Percentiles rank a stretch among this genome's conserved stretches.
Evolutionary conservation across 1,139 yeast genomes (phyloP).

Genomic region (Suhomyces bokatorum): DNA sequence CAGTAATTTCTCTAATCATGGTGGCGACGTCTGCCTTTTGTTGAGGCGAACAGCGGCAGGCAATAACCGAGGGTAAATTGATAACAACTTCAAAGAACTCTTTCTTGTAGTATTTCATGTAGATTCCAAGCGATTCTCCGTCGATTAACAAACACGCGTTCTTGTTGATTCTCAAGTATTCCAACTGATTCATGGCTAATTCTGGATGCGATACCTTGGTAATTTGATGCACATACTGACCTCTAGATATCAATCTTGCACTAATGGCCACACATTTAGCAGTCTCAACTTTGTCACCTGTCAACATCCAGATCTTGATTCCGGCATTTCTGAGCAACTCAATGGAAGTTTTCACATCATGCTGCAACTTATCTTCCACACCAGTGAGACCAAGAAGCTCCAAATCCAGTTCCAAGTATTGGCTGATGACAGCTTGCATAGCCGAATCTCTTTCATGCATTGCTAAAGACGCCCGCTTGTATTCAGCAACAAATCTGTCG

Average conservation of each 20-base stretch:
- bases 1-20: slow-evolving; percentile 73
- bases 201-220: slow-evolving; percentile 64
- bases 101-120: slow-evolving; percentile 57
- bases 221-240: slow-evolving; percentile 88
- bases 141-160: slow-evolving; percentile 87
- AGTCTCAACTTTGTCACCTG: slow-evolving; percentile 98
- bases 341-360: slow-evolving; percentile 86
- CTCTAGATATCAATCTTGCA: slow-evolving; percentile 87
- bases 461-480: slow-evolving; percentile 70
- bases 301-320: slow-evolving; percentile 96
- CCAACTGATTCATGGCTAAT: slow-evolving; percentile 70
- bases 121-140: slow-evolving; percentile 83
- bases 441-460: slow-evolving; percentile 76
- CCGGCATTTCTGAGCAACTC: slow-evolving; percentile 96
- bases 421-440: slow-evolving; percentile 67
- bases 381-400: slow-evolving; percentile 94
- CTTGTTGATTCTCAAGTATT: slow-evolving; percentile 60
- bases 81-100: slow-evolving; percentile 81
- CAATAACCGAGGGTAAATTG: slow-evolving; percentile 85
- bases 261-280: slow-evolving; percentile 96
- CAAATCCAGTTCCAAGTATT: slow-evolving; percentile 76
- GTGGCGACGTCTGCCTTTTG: slow-evolving; percentile 96
- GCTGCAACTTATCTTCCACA: slow-evolving; percentile 92
- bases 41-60: slow-evolving; percentile 98
- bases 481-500: slow-evolving; percentile 62